These are phyloP conservation scores for Nasturtium officinale DNA, from an alignment of 345 rosid species.

Conservation along the genomic window DNA sequence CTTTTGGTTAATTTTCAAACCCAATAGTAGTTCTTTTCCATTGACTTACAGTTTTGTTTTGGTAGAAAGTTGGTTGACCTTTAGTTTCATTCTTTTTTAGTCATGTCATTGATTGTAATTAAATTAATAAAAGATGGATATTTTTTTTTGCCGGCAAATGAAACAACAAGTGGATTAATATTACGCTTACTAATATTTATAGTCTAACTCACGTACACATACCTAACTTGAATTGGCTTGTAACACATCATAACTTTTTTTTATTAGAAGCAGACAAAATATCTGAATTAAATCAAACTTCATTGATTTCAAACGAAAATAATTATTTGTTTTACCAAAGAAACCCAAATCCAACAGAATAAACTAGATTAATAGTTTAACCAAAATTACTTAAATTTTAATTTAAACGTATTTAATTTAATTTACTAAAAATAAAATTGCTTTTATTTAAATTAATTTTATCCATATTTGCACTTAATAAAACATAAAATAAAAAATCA, in stretches of 20 bases:
- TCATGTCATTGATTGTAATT: background rate
- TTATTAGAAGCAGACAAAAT: background rate
- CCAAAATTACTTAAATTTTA: too few relatives aligned
- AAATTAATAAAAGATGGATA: background rate
- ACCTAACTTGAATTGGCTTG: background rate
- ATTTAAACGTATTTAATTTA: too few relatives aligned
- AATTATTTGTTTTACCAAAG: too few relatives aligned
- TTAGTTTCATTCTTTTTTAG: background rate
- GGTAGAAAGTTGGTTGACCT: conserved; percentile 21
- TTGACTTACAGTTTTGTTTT: conserved; percentile 17
- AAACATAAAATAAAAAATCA: too few relatives aligned
- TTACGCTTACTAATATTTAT: background rate
- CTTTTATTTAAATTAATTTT: too few relatives aligned
- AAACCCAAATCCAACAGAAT: too few relatives aligned
- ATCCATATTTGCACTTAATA: too few relatives aligned
- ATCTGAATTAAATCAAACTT: background rate
- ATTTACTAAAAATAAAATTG: too few relatives aligned
- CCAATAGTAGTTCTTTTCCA: background rate
- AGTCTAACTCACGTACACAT: background rate
- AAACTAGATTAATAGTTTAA: too few relatives aligned
- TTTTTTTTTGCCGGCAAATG: too few relatives aligned
- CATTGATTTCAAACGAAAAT: too few relatives aligned
- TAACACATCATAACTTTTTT: background rate
- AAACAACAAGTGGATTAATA: background rate
- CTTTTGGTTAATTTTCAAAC: conserved; percentile 8